phyloP scores from a whole-genome alignment of 139 green algal genomes.

The Desmodesmus armatus region DNA sequence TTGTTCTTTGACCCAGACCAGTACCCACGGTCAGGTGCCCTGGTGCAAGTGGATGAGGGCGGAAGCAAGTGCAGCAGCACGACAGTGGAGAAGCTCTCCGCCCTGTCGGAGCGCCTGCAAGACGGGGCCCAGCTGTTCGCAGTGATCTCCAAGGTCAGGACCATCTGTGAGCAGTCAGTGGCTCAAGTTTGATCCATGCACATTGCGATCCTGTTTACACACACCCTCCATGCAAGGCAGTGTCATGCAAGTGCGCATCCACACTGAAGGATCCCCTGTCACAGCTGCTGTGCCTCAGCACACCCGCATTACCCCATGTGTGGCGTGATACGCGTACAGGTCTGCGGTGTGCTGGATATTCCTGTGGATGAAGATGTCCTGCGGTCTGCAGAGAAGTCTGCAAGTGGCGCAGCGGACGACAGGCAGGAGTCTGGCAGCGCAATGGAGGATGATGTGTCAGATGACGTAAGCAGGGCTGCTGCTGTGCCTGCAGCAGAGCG shows the following conservation, averaged over 20 bases:
- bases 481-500: background rate
- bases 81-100: slow-evolving; percentile 8
- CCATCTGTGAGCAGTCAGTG: too few relatives aligned
- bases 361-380: slow-evolving; percentile 28
- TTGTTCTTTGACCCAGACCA: slow-evolving; percentile 31
- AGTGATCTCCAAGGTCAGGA: slow-evolving; percentile 43
- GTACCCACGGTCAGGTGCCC: slow-evolving; percentile 42
- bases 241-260: too few relatives aligned
- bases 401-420: slow-evolving; percentile 10
- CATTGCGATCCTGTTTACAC: too few relatives aligned
- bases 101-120: slow-evolving; percentile 44
- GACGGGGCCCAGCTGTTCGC: slow-evolving; percentile 36
- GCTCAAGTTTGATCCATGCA: too few relatives aligned
- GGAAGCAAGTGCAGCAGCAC: too few relatives aligned
- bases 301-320: too few relatives aligned
- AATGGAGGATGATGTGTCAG: slow-evolving; percentile 29
- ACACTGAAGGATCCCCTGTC: too few relatives aligned
- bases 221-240: too few relatives aligned
- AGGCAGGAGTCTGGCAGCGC: background rate
- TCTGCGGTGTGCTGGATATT: slow-evolving; percentile 26
- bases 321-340: slow-evolving; percentile 20
- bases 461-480: slow-evolving; percentile 10
- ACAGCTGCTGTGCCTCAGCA: too few relatives aligned
- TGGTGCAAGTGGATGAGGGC: slow-evolving; percentile 41
- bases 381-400: too few relatives aligned